Evolutionary conservation across 2,329 filamentous ascomycete genomes (phyloP).

Genomic region (Cyphellophora europaea): DNA sequence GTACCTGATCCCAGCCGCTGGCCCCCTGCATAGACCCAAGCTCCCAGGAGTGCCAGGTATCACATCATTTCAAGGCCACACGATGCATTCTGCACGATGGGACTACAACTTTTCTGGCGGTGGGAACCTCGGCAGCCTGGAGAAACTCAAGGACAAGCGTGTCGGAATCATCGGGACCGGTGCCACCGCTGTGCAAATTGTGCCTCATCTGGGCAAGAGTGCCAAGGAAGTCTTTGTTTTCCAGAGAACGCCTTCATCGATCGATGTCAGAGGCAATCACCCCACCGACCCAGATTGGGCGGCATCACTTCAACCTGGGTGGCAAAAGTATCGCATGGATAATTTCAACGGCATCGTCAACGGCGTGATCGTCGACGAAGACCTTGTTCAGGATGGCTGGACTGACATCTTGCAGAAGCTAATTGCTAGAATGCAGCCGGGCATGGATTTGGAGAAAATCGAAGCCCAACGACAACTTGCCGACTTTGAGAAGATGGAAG

Average conservation of each 20-base stretch:
- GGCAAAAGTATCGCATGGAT: slow-evolving; percentile 20
- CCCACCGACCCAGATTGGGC: slow-evolving; percentile 7
- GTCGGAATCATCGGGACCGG: slow-evolving; percentile 30
- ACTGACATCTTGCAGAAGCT: slow-evolving; percentile 12
- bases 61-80: slow-evolving; percentile 27
- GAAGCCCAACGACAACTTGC: slow-evolving; percentile 11
- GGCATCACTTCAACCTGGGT: slow-evolving; percentile 9
- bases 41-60: slow-evolving; percentile 20
- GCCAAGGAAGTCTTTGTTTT: slow-evolving; percentile 26
- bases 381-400: slow-evolving; percentile 23
- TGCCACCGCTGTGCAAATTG: slow-evolving; percentile 31
- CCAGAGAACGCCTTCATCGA: slow-evolving; percentile 24
- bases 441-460: slow-evolving; percentile 1
- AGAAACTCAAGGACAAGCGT: slow-evolving; percentile 28
- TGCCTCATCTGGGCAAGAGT: slow-evolving; percentile 21
- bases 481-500: slow-evolving; percentile 15
- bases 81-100: slow-evolving; percentile 38
- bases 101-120: slow-evolving; percentile 34
- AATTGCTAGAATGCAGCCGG: slow-evolving; percentile 3
- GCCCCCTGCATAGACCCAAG: slow-evolving; percentile 23
- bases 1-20: slow-evolving; percentile 32
- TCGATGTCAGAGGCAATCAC: slow-evolving; percentile 20
- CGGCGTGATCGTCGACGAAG: slow-evolving; percentile 8
- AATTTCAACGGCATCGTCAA: slow-evolving; percentile 22
- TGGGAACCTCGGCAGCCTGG: slow-evolving; percentile 3